Evolutionary conservation across 1,284 basidiomycete genomes (phyloP).

Genomic region (Apiotrichum laibachii): DNA sequence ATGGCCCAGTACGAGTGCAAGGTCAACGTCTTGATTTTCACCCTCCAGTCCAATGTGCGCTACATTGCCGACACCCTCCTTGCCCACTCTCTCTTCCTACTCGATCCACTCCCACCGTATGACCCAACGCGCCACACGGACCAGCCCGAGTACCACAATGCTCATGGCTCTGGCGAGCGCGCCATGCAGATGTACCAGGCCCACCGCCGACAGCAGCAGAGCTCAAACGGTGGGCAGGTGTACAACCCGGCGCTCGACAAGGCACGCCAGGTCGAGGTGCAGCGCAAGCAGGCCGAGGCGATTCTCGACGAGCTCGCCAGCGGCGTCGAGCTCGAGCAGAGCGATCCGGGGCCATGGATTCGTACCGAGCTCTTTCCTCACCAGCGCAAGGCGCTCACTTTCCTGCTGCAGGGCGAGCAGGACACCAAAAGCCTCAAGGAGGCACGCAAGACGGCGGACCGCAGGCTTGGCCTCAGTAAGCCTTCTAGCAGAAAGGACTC

Average conservation of each 20-base stretch:
- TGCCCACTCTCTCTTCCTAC: conserved; percentile 66
- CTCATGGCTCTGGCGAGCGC: conserved; percentile 60
- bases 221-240: conserved; percentile 5
- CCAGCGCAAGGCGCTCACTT: conserved; percentile 96
- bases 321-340: conserved; percentile 81
- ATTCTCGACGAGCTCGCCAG: conserved; percentile 83
- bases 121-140: conserved; percentile 60
- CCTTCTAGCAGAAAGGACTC: conserved; percentile 12
- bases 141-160: conserved; percentile 73
- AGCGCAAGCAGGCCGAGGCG: conserved; percentile 88
- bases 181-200: conserved; percentile 25
- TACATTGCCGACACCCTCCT: conserved; percentile 74
- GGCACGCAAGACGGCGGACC: conserved; percentile 37
- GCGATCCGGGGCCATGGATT: conserved; percentile 80
- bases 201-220: conserved; percentile 16
- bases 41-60: conserved; percentile 82
- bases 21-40: conserved; percentile 83
- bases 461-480: conserved; percentile 11
- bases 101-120: conserved; percentile 65
- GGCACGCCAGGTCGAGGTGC: conserved; percentile 82
- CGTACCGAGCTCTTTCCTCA: conserved; percentile 91
- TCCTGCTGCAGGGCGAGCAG: conserved; percentile 85
- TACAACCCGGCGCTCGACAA: conserved; percentile 52
- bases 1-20: conserved; percentile 52
- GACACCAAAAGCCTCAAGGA: conserved; percentile 44